Conservation (phyloP, 345 rosid species). For the Gossypium anomalum region DNA sequence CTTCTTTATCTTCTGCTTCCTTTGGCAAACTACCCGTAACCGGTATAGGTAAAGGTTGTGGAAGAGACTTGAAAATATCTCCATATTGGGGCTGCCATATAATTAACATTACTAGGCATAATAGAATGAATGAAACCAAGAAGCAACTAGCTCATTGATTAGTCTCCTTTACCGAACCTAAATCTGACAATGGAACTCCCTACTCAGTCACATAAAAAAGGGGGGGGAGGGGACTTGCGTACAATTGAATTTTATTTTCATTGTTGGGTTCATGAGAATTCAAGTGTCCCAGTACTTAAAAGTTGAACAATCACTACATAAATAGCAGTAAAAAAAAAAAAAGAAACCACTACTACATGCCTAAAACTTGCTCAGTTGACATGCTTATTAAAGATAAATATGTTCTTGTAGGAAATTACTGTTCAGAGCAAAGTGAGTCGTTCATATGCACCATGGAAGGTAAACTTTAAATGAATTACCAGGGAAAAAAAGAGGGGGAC, state of each 20-base stretch:
- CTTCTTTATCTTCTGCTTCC: slow-evolving; percentile 37
- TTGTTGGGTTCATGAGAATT: not conserved
- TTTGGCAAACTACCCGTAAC: slow-evolving; percentile 32
- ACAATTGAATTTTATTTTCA: not conserved
- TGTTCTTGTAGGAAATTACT: not conserved
- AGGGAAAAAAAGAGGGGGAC: slow-evolving; percentile 9
- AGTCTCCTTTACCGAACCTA: slow-evolving; percentile 9
- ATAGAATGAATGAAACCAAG: slow-evolving; percentile 12
- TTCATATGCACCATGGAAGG: not conserved
- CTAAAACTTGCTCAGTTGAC: not conserved
- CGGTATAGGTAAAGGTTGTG: slow-evolving; percentile 64
- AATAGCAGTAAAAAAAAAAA: not conserved
- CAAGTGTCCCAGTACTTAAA: not conserved
- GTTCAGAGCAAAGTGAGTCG: not conserved
- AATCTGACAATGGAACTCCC: not conserved
- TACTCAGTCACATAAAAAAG: not conserved
- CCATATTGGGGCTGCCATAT: slow-evolving; percentile 50
- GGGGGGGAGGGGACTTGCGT: not conserved
- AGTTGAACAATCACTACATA: not conserved
- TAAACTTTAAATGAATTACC: not conserved
- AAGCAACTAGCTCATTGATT: not conserved
- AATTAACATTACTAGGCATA: slow-evolving; percentile 18
- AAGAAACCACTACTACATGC: not conserved
- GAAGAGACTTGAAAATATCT: slow-evolving; percentile 53
- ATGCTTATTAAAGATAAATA: not conserved